These are phyloP conservation scores for Ambrosia artemisiifolia DNA, from an alignment of 129 eudicot genomes.

Conservation along the genomic window DNA sequence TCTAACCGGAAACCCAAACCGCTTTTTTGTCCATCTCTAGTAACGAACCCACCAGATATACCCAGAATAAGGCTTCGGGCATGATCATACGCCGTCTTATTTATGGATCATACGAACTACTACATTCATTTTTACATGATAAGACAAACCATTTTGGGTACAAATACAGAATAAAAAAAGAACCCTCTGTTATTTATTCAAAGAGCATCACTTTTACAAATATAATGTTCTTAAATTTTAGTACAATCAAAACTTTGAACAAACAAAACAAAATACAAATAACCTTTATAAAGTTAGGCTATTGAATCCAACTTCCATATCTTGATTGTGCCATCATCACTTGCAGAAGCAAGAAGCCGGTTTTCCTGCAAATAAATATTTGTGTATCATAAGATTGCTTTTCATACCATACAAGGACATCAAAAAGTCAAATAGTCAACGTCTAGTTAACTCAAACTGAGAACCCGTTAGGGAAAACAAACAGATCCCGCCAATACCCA, in stretches of 20 bases:
- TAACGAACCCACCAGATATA: too few species aligned
- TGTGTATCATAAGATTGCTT: background rate
- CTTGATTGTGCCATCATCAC: conserved; percentile 87
- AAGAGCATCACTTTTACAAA: background rate
- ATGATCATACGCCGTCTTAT: too few species aligned
- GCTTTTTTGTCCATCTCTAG: too few species aligned
- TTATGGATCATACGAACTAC: background rate
- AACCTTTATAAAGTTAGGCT: conserved; percentile 1
- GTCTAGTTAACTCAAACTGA: background rate
- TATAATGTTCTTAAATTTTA: background rate
- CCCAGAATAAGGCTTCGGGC: too few species aligned
- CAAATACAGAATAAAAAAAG: background rate
- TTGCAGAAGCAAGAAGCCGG: conserved; percentile 74
- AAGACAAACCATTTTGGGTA: background rate
- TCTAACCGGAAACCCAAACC: too few species aligned
- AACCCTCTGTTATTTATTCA: background rate
- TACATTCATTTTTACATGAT: background rate
- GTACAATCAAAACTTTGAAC: background rate
- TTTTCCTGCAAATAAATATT: conserved; percentile 41
- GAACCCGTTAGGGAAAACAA: background rate
- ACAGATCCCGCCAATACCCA: background rate
- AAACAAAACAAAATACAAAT: background rate
- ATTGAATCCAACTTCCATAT: conserved; percentile 58
- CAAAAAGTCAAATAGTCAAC: background rate
- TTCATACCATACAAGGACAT: background rate